phyloP scores from a whole-genome alignment of 768 basidiomycete genomes.

The Termitomyces sp. region DNA sequence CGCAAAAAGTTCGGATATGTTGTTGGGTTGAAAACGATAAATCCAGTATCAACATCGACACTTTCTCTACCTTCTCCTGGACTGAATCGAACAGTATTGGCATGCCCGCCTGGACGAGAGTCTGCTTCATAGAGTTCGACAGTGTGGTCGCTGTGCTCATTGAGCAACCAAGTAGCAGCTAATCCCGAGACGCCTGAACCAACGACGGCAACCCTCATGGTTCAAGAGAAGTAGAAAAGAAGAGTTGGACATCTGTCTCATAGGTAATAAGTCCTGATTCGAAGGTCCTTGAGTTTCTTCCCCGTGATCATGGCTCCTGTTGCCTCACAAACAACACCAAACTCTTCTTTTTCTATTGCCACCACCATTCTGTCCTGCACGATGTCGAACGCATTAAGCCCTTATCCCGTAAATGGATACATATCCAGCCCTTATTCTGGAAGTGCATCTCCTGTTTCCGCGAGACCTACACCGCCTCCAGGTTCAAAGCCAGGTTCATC shows the following conservation, averaged over 20 bases:
- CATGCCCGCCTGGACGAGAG: slow-evolving; percentile 65
- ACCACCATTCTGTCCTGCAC: neutral
- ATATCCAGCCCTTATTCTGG: slow-evolving; percentile 8
- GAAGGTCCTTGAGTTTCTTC: neutral
- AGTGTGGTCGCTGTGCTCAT: slow-evolving; percentile 68
- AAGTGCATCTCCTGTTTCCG: slow-evolving; percentile 10
- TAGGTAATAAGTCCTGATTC: neutral
- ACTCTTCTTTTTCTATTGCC: neutral
- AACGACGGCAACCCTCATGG: slow-evolving; percentile 65
- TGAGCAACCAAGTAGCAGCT: slow-evolving; percentile 70
- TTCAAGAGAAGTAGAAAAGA: neutral
- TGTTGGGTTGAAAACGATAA: slow-evolving; percentile 66
- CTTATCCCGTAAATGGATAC: neutral
- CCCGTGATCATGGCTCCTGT: neutral
- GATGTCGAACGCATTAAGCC: slow-evolving; percentile 9
- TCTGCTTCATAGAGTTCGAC: slow-evolving; percentile 74
- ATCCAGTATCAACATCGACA: slow-evolving; percentile 63
- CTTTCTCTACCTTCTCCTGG: slow-evolving; percentile 24
- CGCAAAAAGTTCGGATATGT: slow-evolving; percentile 78
- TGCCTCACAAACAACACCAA: slow-evolving; percentile 1
- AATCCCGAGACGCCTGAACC: slow-evolving; percentile 80
- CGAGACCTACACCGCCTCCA: slow-evolving; percentile 6
- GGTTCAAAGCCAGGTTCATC: slow-evolving; percentile 14
- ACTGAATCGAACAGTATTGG: slow-evolving; percentile 60
- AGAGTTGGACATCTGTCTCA: neutral